These are phyloP conservation scores for Ganoderma multipileum DNA, from an alignment of 1,284 basidiomycete genomes.

Conservation along the genomic window DNA sequence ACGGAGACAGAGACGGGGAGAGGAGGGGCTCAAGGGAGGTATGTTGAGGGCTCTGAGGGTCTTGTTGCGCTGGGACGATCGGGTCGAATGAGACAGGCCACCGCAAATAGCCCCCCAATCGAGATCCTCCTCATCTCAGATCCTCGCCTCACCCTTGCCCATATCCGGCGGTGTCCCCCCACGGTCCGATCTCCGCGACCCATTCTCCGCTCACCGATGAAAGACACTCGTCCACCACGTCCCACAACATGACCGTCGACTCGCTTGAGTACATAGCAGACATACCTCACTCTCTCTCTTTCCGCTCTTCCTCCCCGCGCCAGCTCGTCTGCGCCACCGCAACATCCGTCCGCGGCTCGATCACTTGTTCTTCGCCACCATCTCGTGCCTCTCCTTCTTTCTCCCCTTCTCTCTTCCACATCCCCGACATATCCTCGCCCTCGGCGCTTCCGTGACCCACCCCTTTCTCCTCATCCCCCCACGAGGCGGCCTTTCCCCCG, in stretches of 20 bases:
- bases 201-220: neutral
- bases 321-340: neutral
- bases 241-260: neutral
- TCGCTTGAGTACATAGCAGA: neutral
- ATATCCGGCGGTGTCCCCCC: neutral
- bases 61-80: neutral
- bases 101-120: constrained; percentile 1
- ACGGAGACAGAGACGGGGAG: neutral
- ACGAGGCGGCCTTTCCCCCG: neutral
- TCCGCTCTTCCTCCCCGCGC: neutral
- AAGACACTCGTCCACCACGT: neutral
- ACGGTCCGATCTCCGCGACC: constrained; percentile 11
- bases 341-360: neutral
- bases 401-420: neutral
- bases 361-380: neutral
- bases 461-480: neutral
- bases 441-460: neutral
- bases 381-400: constrained; percentile 2
- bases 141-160: neutral
- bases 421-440: constrained; percentile 8
- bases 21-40: neutral
- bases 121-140: constrained; percentile 5
- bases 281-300: neutral
- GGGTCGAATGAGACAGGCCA: neutral
- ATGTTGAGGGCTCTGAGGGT: neutral